These are phyloP conservation scores for Carpinus viminea DNA, from an alignment of 306 rosid species.

Conservation along the genomic window DNA sequence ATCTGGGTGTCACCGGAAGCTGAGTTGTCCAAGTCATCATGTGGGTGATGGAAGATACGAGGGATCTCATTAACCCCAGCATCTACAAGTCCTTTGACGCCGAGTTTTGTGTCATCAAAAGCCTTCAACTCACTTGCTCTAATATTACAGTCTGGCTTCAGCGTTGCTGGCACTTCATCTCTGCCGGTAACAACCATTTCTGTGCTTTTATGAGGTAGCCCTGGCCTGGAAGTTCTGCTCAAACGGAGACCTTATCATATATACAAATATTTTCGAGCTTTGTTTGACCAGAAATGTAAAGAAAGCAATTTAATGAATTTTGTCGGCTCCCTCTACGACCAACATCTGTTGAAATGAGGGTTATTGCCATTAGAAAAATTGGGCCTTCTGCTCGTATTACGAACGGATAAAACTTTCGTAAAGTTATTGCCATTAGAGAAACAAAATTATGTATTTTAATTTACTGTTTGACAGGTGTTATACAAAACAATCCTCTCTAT, in stretches of 20 bases:
- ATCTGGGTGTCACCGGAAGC: background rate
- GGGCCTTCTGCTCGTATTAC: no score
- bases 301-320: no score
- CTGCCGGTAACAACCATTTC: constrained; percentile 6
- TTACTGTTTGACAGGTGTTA: no score
- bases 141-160: constrained; percentile 10
- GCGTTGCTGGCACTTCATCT: background rate
- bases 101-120: constrained; percentile 55
- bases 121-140: constrained; percentile 44
- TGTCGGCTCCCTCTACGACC: no score
- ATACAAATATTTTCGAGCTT: no score
- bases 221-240: background rate
- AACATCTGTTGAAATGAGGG: no score
- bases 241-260: background rate
- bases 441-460: no score
- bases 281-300: no score
- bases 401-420: no score
- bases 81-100: constrained; percentile 74
- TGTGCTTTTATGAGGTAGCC: background rate
- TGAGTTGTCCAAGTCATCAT: constrained; percentile 1
- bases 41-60: constrained; percentile 42
- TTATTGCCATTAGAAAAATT: no score
- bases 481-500: no score
- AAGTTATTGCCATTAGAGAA: no score
- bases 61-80: constrained; percentile 56